Evolutionary conservation across 495 filamentous ascomycete species (phyloP), one percentile per base, ranked within the genome.

Genomic region (Xylaria intraflava): DNA sequence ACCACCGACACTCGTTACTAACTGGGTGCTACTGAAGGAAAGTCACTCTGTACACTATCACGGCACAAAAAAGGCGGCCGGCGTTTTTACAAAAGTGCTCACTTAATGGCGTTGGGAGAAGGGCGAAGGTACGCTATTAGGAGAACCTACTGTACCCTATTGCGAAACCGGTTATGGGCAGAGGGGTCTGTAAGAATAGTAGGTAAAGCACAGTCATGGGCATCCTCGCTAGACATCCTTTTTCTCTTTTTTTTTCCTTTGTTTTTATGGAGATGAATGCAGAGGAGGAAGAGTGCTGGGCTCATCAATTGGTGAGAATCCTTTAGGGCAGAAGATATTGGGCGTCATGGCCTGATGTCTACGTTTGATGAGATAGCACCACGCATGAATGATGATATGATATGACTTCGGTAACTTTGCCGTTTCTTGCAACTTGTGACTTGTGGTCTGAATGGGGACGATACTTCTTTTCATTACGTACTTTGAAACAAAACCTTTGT

Each of bases 371-470:
- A 66, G 56, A 42, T 42, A 48, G 23, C 33, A 31, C 17, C 16
- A 48, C 52, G 57, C 48, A 66, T 62, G 64, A 62, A 62, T 64
- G 64, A 66, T 49, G 64, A 66, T 55, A 62, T 62, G 56, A 53
- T 57, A 55, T 59, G 59, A 66, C 58, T 53, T 61, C 27, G 43
- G 33, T 44, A 31, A 7, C 22, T 51, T 8, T 8, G 19, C 38
- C 43, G 12, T 24, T 2, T 4, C 19, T 43, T 44, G 16, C 29
- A 43, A 24, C 12, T 19, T 39, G 23, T 31, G 48, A 49, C 19
- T 51, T 10, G 17, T 31, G 20, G 16, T 16, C 4, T n/a, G n/a
- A n/a, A n/a, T n/a, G n/a, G n/a, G n/a, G n/a, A n/a, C n/a, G n/a
- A n/a, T n/a, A n/a, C n/a, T n/a, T n/a, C n/a, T n/a, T n/a, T n/a